phyloP scores from a whole-genome alignment of 805 yeast species.

The Metschnikowia sp. region DNA sequence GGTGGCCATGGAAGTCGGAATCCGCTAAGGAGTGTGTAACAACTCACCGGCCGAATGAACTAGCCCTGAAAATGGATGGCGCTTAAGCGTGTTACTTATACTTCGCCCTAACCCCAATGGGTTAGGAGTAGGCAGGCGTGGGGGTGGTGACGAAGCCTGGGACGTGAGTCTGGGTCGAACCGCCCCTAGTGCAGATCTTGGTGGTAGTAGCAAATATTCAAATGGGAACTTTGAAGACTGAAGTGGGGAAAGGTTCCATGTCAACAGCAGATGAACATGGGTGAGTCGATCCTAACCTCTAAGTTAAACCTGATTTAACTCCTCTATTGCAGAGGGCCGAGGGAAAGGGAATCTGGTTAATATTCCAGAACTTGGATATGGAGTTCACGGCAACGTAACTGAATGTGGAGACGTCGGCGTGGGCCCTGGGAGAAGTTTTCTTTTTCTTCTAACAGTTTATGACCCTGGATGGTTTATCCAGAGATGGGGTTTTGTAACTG shows the following conservation, averaged over 20 bases:
- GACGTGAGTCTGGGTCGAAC: slow-evolving; percentile 10
- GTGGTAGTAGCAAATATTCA: slow-evolving; percentile 37
- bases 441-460: slow-evolving; percentile 40
- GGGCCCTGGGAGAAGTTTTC: slow-evolving; percentile 43
- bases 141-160: too few species aligned
- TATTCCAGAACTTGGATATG: slow-evolving; percentile 42
- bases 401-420: slow-evolving; percentile 42
- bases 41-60: slow-evolving; percentile 52
- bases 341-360: slow-evolving; percentile 45
- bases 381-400: slow-evolving; percentile 29
- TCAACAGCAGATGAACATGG: slow-evolving; percentile 43
- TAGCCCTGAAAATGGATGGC: slow-evolving; percentile 42
- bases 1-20: too few species aligned
- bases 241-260: slow-evolving; percentile 9
- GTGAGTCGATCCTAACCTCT: slow-evolving; percentile 43
- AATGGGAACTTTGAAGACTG: too few species aligned
- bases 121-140: too few species aligned
- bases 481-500: too few species aligned
- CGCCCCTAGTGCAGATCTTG: slow-evolving; percentile 33
- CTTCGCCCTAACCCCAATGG: slow-evolving; percentile 17
- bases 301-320: slow-evolving; percentile 39
- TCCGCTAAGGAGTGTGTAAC: too few species aligned
- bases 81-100: slow-evolving; percentile 39
- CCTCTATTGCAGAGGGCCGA: slow-evolving; percentile 30
- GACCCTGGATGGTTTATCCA: too few species aligned